phyloP scores from a whole-genome alignment of 2,329 filamentous ascomycete genomes.

The Knufia fluminis region DNA sequence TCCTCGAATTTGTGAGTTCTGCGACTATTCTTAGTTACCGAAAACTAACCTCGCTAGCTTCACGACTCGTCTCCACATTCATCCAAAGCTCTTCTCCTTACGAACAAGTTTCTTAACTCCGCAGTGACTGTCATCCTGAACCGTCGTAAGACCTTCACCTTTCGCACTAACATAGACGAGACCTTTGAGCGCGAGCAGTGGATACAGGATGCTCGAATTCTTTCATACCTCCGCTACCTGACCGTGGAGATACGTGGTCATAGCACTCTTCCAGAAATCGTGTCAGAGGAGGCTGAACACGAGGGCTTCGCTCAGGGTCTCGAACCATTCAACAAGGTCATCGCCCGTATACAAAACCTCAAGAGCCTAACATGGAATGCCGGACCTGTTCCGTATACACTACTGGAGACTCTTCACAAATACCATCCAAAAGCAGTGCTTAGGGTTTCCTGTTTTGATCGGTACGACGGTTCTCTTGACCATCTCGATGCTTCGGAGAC shows the following conservation, averaged over 20 bases:
- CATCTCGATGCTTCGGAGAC: neutral
- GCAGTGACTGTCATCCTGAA: neutral
- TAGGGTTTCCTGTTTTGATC: neutral
- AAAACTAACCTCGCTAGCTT: neutral
- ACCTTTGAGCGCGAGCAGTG: neutral
- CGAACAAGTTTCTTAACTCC: slow-evolving; percentile 4
- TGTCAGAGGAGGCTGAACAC: neutral
- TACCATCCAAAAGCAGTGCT: slow-evolving; percentile 2
- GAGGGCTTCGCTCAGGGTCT: neutral
- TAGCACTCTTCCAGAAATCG: too few relatives aligned
- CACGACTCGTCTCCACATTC: slow-evolving; percentile 1
- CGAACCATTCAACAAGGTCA: slow-evolving; percentile 2
- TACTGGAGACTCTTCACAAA: neutral
- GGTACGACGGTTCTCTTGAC: neutral
- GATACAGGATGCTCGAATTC: neutral
- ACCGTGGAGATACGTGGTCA: neutral
- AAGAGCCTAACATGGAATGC: slow-evolving; percentile 9
- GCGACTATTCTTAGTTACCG: neutral
- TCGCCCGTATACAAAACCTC: neutral
- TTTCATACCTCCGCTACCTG: slow-evolving; percentile 3
- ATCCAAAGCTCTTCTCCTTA: neutral
- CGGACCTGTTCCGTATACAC: neutral
- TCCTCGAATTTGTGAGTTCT: slow-evolving; percentile 7
- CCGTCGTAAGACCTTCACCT: neutral
- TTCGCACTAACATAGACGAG: neutral